phyloP scores from a whole-genome alignment of 2,329 filamentous ascomycete species.

The Aspergillus sp. region DNA sequence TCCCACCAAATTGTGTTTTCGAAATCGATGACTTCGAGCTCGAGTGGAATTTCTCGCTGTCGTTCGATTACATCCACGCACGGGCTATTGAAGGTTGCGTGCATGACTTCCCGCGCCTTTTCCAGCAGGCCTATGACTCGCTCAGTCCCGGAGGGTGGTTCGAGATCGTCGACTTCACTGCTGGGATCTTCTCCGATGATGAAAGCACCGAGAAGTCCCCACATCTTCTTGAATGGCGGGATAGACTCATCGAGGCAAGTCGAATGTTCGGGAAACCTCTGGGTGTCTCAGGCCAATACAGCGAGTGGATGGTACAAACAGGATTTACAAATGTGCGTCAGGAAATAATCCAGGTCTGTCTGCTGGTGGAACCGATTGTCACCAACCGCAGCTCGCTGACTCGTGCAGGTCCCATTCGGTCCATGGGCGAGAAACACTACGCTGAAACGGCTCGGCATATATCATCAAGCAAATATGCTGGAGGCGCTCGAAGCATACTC shows the following conservation, averaged over 20 bases:
- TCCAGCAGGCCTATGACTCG: conserved; percentile 25
- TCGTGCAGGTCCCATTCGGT: conserved; percentile 46
- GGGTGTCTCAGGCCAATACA: conserved; percentile 36
- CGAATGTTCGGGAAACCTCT: conserved; percentile 34
- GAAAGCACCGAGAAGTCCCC: conserved; percentile 26
- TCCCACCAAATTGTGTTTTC: conserved; percentile 30
- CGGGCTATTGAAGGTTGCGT: conserved; percentile 27
- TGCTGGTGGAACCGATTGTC: not conserved
- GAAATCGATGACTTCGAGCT: conserved; percentile 31
- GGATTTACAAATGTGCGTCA: conserved; percentile 56
- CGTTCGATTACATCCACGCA: conserved; percentile 31
- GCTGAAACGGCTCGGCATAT: conserved; percentile 43
- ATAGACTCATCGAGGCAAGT: conserved; percentile 28
- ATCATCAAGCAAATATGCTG: conserved; percentile 30
- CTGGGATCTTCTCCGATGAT: conserved; percentile 32
- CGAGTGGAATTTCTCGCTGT: conserved; percentile 21
- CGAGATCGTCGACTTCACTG: conserved; percentile 45
- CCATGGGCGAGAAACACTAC: conserved; percentile 50
- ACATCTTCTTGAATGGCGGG: conserved; percentile 26
- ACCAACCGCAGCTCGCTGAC: not conserved
- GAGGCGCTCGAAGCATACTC: conserved; percentile 33
- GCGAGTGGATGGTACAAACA: conserved; percentile 48
- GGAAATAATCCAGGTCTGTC: conserved; percentile 45
- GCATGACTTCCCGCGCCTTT: conserved; percentile 22
- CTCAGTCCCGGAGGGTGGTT: conserved; percentile 53